Evolutionary conservation across 2,329 filamentous ascomycete genomes (phyloP).

Genomic region (Lachnellula cervina): DNA sequence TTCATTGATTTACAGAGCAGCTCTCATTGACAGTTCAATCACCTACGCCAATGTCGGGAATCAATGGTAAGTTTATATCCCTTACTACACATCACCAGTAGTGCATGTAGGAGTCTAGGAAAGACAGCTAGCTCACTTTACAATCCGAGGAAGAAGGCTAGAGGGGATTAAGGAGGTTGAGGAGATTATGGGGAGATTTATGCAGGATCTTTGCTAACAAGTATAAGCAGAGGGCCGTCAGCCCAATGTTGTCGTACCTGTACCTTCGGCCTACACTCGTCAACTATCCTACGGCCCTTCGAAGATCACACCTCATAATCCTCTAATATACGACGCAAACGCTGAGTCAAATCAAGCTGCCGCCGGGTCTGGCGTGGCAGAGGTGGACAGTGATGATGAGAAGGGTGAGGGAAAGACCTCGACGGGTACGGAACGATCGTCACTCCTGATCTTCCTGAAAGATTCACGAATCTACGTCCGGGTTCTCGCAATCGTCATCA

Average conservation of each 20-base stretch:
- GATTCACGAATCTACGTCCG: slow-evolving; percentile 10
- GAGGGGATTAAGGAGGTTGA: too few relatives aligned
- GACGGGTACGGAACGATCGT: neutral
- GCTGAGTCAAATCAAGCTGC: neutral
- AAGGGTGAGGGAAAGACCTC: neutral
- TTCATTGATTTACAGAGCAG: neutral
- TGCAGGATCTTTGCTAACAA: too few relatives aligned
- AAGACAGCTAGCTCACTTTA: too few relatives aligned
- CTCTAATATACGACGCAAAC: neutral
- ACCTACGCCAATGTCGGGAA: neutral
- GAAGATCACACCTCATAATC: neutral
- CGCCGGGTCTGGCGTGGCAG: neutral
- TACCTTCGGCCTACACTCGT: slow-evolving; percentile 11
- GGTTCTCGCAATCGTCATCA: slow-evolving; percentile 14
- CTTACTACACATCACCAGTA: neutral
- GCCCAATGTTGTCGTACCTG: slow-evolving; percentile 1
- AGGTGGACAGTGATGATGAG: neutral
- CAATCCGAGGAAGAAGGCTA: too few relatives aligned
- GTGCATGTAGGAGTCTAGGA: neutral
- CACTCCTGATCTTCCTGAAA: slow-evolving; percentile 4
- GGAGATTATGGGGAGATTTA: too few relatives aligned
- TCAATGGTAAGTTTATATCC: neutral
- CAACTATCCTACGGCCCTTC: slow-evolving; percentile 11
- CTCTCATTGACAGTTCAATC: neutral
- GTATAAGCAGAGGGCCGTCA: too few relatives aligned